phyloP scores from a whole-genome alignment of 2,329 filamentous ascomycete species.

The Hymenoscyphus fructigenus region DNA sequence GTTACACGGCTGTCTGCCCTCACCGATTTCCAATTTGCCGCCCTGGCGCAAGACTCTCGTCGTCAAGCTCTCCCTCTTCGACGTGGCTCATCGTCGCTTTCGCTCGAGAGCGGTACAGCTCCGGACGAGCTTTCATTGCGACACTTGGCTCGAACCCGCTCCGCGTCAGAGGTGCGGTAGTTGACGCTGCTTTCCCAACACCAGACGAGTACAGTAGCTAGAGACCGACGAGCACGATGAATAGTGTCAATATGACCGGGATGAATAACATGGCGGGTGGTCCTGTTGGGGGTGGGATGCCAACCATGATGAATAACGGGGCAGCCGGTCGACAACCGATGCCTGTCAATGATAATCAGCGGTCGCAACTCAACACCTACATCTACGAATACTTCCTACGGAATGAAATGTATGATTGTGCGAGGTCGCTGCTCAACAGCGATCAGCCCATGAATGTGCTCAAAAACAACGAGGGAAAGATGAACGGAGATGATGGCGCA shows the following conservation, averaged over 20 bases:
- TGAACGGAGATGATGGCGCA: conserved; percentile 72
- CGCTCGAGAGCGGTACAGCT: conserved; percentile 5
- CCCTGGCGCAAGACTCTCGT: conserved; percentile 14
- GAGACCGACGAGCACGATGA: conserved; percentile 29
- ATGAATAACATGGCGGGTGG: conserved; percentile 65
- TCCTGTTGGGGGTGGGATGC: conserved; percentile 60
- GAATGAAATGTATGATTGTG: conserved; percentile 80
- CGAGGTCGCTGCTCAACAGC: conserved; percentile 68
- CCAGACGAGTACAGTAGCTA: background rate
- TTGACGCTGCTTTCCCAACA: conserved; percentile 21
- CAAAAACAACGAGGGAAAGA: conserved; percentile 72
- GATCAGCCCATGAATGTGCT: conserved; percentile 64
- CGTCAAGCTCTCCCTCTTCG: background rate
- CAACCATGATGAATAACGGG: conserved; percentile 63
- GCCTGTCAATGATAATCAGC: conserved; percentile 41
- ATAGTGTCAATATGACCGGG: conserved; percentile 53
- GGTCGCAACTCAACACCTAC: conserved; percentile 73
- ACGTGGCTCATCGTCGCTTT: conserved; percentile 1
- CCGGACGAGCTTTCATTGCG: conserved; percentile 22
- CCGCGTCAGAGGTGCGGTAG: conserved; percentile 33
- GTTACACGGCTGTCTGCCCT: conserved; percentile 19
- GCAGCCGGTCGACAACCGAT: conserved; percentile 39
- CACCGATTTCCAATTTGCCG: conserved; percentile 22
- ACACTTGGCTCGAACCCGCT: conserved; percentile 30
- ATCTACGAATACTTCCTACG: conserved; percentile 92